phyloP scores from a whole-genome alignment of 2,329 filamentous ascomycete species.

The Bipolaris victoriae region DNA sequence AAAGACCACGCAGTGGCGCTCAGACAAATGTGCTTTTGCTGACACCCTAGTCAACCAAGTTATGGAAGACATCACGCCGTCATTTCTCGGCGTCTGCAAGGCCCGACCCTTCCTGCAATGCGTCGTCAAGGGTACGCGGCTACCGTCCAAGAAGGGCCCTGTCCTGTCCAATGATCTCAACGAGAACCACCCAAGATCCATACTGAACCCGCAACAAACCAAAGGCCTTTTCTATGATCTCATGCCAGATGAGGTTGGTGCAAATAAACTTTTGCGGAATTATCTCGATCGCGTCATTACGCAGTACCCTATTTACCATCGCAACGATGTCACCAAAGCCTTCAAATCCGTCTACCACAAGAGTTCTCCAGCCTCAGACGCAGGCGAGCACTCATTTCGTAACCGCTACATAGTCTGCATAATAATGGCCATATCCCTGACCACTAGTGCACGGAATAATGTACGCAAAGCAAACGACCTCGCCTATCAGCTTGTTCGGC shows the following conservation, averaged over 20 bases:
- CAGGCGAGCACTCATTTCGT: conserved; percentile 33
- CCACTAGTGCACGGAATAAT: conserved; percentile 43
- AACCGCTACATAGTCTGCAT: conserved; percentile 47
- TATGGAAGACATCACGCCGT: conserved; percentile 46
- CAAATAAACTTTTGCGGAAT: conserved; percentile 41
- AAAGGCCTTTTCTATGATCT: conserved; percentile 34
- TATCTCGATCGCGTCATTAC: conserved; percentile 45
- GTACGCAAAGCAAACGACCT: conserved; percentile 42
- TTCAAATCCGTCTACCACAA: conserved; percentile 44
- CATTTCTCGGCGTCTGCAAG: conserved; percentile 45
- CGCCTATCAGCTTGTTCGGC: conserved; percentile 42
- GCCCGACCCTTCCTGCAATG: conserved; percentile 42
- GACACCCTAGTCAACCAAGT: conserved; percentile 42
- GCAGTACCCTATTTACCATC: conserved; percentile 48
- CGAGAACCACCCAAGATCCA: conserved; percentile 46
- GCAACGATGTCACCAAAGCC: conserved; percentile 41
- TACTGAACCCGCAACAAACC: conserved; percentile 44
- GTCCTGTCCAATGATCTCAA: conserved; percentile 44
- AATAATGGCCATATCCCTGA: conserved; percentile 48
- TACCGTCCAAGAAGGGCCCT: conserved; percentile 44
- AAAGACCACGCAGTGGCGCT: conserved; percentile 14
- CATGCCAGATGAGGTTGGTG: conserved; percentile 39
- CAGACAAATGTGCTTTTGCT: conserved; percentile 39
- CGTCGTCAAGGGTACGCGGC: conserved; percentile 44
- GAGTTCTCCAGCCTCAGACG: conserved; percentile 26